Evolutionary conservation across 148 eudicot species (phyloP), one percentile per base, ranked within the genome.

Genomic region (Linanthus parryae): DNA sequence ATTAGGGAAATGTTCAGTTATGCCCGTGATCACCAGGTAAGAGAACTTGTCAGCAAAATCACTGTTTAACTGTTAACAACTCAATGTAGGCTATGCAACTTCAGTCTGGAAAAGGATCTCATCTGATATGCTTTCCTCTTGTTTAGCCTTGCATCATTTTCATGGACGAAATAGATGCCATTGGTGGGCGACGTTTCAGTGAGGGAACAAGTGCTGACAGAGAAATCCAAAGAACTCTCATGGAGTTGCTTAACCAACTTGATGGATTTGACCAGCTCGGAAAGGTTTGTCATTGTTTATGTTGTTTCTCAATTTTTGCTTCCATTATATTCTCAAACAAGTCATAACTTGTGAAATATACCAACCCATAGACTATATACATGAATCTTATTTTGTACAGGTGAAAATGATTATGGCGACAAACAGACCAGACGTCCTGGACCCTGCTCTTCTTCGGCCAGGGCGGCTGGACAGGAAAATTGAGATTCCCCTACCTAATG

Each of bases 171-270:
- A 84, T 84, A 29, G 94, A 88, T 65, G 97, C 90, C 44, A 88
- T 88, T 37, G 97, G 97, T 15, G 97, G 97, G 20, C 97, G 94
- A 28, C 83, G 90, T 37, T 82, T 88, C 55, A 88, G 94, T 33
- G 94, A 88, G 69, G 97, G 94, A 53, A 88, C 90, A 18, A 88
- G 97, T 79, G 97, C 97, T 67, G 97, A 88, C 43, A 89, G 94
- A 65, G 97, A 88, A 73, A 84, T 88, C 51, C 94, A 84, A 66
- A 84, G 97, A 70, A 88, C 94, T 16, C 82, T 88, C 18, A 88
- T 88, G 97, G 96, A 88, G 67, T 48, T 86, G 70, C 80, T 85
- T 27, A 85, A 85, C 54, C 89, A 85, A 72, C 83, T 85, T 44
- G 95, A 85, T 76, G 89, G 95, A 28, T 85, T 85, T 68, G 89